These are phyloP conservation scores for Trametes hirsuta DNA, from an alignment of 1,284 basidiomycete species.

Conservation along the genomic window DNA sequence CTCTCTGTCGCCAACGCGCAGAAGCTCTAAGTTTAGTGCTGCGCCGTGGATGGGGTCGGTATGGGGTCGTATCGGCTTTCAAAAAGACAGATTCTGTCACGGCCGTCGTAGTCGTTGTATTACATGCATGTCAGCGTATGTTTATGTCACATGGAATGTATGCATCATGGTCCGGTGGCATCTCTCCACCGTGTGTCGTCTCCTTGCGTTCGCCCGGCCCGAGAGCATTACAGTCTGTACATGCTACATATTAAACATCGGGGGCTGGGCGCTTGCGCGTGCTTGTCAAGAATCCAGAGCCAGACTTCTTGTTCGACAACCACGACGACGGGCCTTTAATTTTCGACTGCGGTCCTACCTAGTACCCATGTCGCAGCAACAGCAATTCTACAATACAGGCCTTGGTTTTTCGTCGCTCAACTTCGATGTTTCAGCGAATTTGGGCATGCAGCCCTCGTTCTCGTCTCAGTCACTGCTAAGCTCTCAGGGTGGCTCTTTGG, in stretches of 20 bases:
- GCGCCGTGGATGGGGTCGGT: conserved; percentile 2
- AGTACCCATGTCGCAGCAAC: conserved; percentile 6
- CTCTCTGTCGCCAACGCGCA: conserved; percentile 55
- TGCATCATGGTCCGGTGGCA: conserved; percentile 8
- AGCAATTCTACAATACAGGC: conserved; percentile 8
- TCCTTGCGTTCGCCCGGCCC: too few species aligned
- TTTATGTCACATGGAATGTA: conserved; percentile 22
- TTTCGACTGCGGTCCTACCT: too few species aligned
- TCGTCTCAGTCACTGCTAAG: conserved; percentile 8
- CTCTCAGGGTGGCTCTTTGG: conserved; percentile 1
- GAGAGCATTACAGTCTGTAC: too few species aligned
- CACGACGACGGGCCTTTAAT: neutral
- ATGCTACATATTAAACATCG: too few species aligned
- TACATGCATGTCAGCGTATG: conserved; percentile 16
- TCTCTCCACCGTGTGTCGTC: neutral
- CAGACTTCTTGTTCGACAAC: too few species aligned
- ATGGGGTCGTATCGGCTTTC: conserved; percentile 8
- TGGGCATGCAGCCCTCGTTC: conserved; percentile 1
- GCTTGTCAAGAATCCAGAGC: neutral
- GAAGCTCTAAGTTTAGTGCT: conserved; percentile 54
- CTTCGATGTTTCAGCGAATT: conserved; percentile 13
- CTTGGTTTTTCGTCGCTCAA: neutral
- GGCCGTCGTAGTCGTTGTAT: conserved; percentile 13
- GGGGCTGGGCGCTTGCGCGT: too few species aligned
- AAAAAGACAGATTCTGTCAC: conserved; percentile 18